Conservation (phyloP, 768 basidiomycete genomes). For the Sarcomyxa edulis region DNA sequence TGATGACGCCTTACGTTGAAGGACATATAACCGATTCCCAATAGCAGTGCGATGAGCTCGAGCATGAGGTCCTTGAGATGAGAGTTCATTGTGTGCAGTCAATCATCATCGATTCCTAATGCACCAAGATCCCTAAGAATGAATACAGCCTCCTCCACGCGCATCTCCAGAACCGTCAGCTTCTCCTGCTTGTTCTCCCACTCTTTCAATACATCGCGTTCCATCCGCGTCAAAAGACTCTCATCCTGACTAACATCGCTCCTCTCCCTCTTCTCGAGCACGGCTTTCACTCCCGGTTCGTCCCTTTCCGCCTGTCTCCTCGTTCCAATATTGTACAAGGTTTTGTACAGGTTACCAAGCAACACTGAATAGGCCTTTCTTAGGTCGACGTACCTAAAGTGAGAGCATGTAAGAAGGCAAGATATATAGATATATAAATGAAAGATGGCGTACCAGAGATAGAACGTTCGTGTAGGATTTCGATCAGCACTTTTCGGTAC, state of each 20-base stretch:
- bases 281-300: slow-evolving; percentile 55
- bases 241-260: slow-evolving; percentile 81
- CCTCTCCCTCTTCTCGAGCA: slow-evolving; percentile 77
- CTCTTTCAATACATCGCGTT: slow-evolving; percentile 67
- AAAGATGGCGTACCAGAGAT: slow-evolving; percentile 67
- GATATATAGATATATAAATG: background rate
- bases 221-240: slow-evolving; percentile 61
- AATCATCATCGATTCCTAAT: slow-evolving; percentile 45
- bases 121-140: slow-evolving; percentile 76
- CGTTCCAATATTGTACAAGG: slow-evolving; percentile 77
- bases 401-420: slow-evolving; percentile 5
- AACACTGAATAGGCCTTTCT: slow-evolving; percentile 76
- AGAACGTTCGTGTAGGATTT: slow-evolving; percentile 84
- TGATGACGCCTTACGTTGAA: no score
- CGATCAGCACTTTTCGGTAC: slow-evolving; percentile 89
- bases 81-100: slow-evolving; percentile 8
- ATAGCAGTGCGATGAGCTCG: no score
- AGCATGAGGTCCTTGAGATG: no score
- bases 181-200: slow-evolving; percentile 75
- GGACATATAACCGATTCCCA: no score
- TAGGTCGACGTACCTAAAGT: slow-evolving; percentile 81
- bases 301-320: slow-evolving; percentile 73
- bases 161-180: slow-evolving; percentile 73
- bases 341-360: slow-evolving; percentile 80
- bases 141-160: slow-evolving; percentile 87